These are phyloP conservation scores for Lunasporangiospora selenospora DNA, from an alignment of 192 early-diverging fungal genomes.

Conservation along the genomic window DNA sequence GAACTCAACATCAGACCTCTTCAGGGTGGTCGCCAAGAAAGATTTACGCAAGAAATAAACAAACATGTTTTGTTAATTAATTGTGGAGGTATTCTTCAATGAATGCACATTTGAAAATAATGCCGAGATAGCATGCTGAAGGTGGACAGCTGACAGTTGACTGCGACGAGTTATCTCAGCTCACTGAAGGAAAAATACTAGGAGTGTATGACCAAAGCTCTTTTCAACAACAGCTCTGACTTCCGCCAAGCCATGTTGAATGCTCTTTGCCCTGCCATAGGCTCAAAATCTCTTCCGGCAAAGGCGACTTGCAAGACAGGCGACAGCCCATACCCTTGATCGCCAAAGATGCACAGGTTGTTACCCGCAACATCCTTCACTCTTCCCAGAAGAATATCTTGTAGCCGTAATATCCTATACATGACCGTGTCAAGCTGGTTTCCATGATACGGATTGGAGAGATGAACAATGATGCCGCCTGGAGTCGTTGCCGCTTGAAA, in stretches of 20 bases:
- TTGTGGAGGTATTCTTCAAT: constrained; percentile 4
- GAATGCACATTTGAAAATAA: constrained; percentile 6
- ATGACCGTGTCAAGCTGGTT: background rate
- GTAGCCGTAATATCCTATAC: background rate
- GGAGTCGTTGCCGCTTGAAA: constrained; percentile 3
- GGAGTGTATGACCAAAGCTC: background rate
- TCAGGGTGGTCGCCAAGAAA: too few species aligned
- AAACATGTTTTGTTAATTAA: background rate
- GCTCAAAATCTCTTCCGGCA: background rate
- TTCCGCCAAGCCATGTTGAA: constrained; percentile 1
- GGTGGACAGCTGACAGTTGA: background rate
- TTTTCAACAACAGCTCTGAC: background rate
- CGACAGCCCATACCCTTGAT: background rate
- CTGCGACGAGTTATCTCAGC: background rate
- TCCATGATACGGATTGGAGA: constrained; percentile 1
- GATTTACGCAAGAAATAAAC: too few species aligned
- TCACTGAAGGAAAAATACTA: constrained; percentile 2
- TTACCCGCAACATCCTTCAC: background rate
- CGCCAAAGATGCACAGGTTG: background rate
- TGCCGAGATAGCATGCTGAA: background rate
- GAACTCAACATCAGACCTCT: too few species aligned
- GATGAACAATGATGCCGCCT: constrained; percentile 10
- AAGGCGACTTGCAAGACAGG: background rate
- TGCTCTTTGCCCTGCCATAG: background rate
- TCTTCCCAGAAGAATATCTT: background rate